phyloP scores from a whole-genome alignment of 2,329 filamentous ascomycete genomes.

The Colletotrichum zoysiae region DNA sequence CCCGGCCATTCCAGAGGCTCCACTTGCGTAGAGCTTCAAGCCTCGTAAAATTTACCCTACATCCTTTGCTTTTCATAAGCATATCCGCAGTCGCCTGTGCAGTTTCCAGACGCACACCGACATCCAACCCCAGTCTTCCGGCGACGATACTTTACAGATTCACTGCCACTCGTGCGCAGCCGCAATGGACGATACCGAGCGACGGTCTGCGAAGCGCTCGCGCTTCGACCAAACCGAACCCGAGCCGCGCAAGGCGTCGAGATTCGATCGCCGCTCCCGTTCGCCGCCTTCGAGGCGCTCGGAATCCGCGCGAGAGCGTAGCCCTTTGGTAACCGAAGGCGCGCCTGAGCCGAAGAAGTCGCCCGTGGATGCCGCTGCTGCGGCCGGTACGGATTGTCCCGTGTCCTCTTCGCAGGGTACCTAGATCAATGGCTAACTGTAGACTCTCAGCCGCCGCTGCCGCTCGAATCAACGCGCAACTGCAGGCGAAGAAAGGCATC shows the following conservation, averaged over 20 bases:
- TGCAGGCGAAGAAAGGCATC: constrained; percentile 88
- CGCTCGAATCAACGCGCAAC: constrained; percentile 85
- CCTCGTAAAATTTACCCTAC: constrained; percentile 36
- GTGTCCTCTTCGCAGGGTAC: background rate
- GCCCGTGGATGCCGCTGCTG: constrained; percentile 77
- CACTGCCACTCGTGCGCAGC: background rate
- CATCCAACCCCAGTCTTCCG: background rate
- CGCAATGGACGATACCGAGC: constrained; percentile 80
- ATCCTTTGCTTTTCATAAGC: constrained; percentile 11
- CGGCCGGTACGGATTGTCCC: constrained; percentile 71
- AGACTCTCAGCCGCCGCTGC: constrained; percentile 80
- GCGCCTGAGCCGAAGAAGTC: constrained; percentile 61
- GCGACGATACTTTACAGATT: background rate
- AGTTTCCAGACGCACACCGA: constrained; percentile 17
- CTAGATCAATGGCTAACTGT: constrained; percentile 44
- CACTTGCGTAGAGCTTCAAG: constrained; percentile 39
- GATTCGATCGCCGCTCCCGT: constrained; percentile 93
- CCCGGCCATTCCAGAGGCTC: constrained; percentile 29
- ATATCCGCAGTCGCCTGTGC: constrained; percentile 14
- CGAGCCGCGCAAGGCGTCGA: constrained; percentile 79
- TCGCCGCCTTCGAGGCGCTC: constrained; percentile 78
- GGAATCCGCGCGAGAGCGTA: constrained; percentile 82
- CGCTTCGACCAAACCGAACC: constrained; percentile 94
- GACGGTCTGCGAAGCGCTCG: constrained; percentile 81
- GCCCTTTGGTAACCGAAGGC: constrained; percentile 71